Conservation (phyloP, 1,284 basidiomycete genomes). For the Leccinum angustisporum region DNA sequence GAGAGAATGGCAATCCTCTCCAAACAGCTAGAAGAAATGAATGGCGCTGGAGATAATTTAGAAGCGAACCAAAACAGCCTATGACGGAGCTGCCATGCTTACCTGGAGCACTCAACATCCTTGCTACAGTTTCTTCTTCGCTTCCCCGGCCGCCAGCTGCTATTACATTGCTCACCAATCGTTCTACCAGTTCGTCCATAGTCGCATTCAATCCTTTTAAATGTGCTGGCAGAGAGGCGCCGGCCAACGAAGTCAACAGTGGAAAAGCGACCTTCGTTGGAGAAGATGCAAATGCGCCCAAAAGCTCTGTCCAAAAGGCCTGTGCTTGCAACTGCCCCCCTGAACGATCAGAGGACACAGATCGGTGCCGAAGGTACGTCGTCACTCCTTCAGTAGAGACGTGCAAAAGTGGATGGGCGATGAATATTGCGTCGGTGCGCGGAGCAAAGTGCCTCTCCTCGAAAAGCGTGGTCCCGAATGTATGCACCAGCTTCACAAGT, state of each 20-base stretch:
- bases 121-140: conserved; percentile 2
- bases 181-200: conserved; percentile 26
- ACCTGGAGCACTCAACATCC: conserved; percentile 23
- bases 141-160: neutral
- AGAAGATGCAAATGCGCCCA: conserved; percentile 22
- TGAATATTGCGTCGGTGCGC: conserved; percentile 46
- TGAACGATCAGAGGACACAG: conserved; percentile 7
- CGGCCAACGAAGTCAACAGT: conserved; percentile 16
- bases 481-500: conserved; percentile 26
- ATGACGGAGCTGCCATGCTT: conserved; percentile 10
- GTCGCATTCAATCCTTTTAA: conserved; percentile 17
- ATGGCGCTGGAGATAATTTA: conserved; percentile 16
- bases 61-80: neutral
- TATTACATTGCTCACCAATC: conserved; percentile 13
- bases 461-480: conserved; percentile 40
- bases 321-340: conserved; percentile 16
- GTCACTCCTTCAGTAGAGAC: conserved; percentile 44
- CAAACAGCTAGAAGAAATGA: conserved; percentile 24
- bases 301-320: conserved; percentile 22
- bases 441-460: conserved; percentile 37
- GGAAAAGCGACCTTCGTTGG: conserved; percentile 10
- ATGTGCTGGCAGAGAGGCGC: conserved; percentile 20
- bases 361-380: conserved; percentile 23
- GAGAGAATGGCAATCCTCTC: conserved; percentile 18
- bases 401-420: conserved; percentile 42